phyloP scores from a whole-genome alignment of 495 filamentous ascomycete species.

The Melanomma pulvis-pyrius region DNA sequence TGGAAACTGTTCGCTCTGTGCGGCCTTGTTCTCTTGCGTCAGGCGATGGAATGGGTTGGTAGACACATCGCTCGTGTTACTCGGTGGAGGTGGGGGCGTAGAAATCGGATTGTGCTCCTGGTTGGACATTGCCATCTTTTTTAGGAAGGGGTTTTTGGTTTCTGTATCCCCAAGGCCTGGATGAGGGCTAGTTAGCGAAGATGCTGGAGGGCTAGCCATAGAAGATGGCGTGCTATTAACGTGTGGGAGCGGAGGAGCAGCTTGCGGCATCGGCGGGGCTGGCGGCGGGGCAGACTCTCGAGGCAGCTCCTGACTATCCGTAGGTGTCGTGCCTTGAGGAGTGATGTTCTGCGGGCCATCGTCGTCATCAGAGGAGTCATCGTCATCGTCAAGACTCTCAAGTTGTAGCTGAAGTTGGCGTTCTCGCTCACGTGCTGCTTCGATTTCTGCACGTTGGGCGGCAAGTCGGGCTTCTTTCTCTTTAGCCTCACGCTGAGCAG shows the following conservation, averaged over 20 bases:
- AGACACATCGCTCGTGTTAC: constrained; percentile 51
- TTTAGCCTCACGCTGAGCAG: constrained; percentile 79
- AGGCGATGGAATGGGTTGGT: constrained; percentile 97
- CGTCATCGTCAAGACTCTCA: constrained; percentile 73
- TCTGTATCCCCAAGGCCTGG: constrained; percentile 50
- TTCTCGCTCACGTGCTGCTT: constrained; percentile 85
- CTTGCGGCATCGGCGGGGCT: constrained; percentile 41
- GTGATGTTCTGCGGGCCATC: constrained; percentile 81
- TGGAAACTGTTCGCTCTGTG: constrained; percentile 31
- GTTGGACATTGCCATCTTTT: constrained; percentile 60
- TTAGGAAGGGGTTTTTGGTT: constrained; percentile 66
- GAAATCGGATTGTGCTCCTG: constrained; percentile 35
- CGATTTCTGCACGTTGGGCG: constrained; percentile 87
- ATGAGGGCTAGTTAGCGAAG: constrained; percentile 51
- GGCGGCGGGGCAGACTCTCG: constrained; percentile 41
- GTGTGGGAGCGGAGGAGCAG: constrained; percentile 32
- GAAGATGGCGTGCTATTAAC: constrained; percentile 38
- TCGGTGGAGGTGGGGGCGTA: constrained; percentile 47
- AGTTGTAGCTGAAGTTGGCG: constrained; percentile 84
- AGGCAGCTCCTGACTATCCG: constrained; percentile 61
- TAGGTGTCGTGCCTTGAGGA: constrained; percentile 80
- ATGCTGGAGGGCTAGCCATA: constrained; percentile 40
- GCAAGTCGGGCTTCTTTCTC: constrained; percentile 86
- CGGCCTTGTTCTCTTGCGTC: constrained; percentile 56
- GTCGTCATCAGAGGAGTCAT: constrained; percentile 80